Conservation (phyloP, 805 yeast genomes). For the Sporopachydermia lactativora region DNA sequence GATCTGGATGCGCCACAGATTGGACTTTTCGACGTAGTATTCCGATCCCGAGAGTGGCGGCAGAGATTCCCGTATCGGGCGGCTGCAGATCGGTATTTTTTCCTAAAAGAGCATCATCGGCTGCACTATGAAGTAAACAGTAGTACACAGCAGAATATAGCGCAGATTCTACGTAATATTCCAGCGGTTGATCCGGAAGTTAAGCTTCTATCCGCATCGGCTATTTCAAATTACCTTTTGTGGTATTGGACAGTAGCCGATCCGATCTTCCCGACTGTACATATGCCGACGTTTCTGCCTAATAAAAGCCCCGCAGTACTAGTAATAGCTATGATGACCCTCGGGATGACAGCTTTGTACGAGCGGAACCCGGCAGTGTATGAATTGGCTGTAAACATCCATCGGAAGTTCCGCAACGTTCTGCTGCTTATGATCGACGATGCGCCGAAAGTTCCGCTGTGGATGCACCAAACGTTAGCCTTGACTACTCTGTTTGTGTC, state of each 20-base stretch:
- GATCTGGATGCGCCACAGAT: too few relatives aligned
- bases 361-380: conserved; percentile 13
- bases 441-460: conserved; percentile 16
- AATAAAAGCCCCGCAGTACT: conserved; percentile 12
- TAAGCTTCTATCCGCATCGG: conserved; percentile 9
- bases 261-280: conserved; percentile 26
- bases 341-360: conserved; percentile 17
- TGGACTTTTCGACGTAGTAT: background rate
- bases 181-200: conserved; percentile 8
- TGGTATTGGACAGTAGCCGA: conserved; percentile 25
- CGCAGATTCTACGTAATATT: conserved; percentile 9
- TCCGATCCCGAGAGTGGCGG: background rate
- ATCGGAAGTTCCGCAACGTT: conserved; percentile 15
- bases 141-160: conserved; percentile 5
- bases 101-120: background rate
- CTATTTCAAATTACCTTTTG: conserved; percentile 13
- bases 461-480: conserved; percentile 17
- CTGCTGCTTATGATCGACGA: conserved; percentile 15
- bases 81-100: background rate
- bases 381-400: conserved; percentile 14
- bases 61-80: background rate
- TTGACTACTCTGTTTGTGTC: conserved; percentile 16
- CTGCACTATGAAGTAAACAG: background rate
- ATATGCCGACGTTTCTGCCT: conserved; percentile 21
- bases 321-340: conserved; percentile 15